phyloP scores from a whole-genome alignment of 2,329 filamentous ascomycete genomes.

The Penicillium thymicola region DNA sequence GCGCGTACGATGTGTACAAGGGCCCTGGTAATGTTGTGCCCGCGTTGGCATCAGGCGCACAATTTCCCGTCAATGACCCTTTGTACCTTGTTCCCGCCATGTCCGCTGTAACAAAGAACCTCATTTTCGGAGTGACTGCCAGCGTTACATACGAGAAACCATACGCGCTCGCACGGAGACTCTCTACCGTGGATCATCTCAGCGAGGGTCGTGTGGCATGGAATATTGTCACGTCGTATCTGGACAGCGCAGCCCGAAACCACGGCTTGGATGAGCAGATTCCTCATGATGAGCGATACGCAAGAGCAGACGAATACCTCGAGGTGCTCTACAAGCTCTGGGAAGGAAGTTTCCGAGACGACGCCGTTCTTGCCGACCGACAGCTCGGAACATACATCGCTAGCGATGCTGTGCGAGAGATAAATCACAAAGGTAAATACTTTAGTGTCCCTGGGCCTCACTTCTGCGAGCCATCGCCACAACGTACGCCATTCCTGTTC shows the following conservation, averaged over 20 bases:
- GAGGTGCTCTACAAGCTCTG: constrained; percentile 46
- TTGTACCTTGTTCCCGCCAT: constrained; percentile 42
- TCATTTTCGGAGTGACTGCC: constrained; percentile 50
- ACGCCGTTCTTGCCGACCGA: constrained; percentile 25
- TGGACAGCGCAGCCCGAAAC: constrained; percentile 43
- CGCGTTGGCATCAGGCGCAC: constrained; percentile 31
- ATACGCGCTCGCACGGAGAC: constrained; percentile 51
- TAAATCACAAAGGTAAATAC: constrained; percentile 33
- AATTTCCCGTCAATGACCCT: constrained; percentile 40
- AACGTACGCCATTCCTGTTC: constrained; percentile 45
- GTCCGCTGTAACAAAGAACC: constrained; percentile 43
- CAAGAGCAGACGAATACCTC: constrained; percentile 45
- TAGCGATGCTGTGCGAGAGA: constrained; percentile 22
- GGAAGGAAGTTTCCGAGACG: constrained; percentile 49
- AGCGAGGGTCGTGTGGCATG: constrained; percentile 49
- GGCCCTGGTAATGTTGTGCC: constrained; percentile 28
- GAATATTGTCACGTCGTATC: constrained; percentile 49
- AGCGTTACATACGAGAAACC: constrained; percentile 53
- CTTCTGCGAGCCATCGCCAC: constrained; percentile 39
- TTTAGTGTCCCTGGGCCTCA: constrained; percentile 32
- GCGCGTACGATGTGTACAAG: constrained; percentile 44
- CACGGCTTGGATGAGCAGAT: constrained; percentile 41
- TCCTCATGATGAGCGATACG: constrained; percentile 47
- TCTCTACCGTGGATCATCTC: constrained; percentile 52
- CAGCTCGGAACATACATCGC: constrained; percentile 8